Conservation (phyloP, 192 early-diverging fungal genomes). For the Coemansia sp. region DNA sequence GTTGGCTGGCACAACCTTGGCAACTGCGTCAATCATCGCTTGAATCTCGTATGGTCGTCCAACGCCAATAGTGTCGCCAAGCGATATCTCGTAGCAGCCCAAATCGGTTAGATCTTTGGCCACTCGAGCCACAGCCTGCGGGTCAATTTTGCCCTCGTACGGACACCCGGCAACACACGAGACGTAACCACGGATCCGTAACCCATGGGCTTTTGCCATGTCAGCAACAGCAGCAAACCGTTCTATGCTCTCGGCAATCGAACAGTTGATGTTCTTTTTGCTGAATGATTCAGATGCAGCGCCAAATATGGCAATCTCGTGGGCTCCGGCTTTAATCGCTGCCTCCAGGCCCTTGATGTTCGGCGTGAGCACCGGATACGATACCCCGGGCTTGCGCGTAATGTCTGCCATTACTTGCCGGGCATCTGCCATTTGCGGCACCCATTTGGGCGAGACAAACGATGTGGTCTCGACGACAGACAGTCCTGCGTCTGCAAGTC, state of each 20-base stretch:
- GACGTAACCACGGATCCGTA: conserved; percentile 80
- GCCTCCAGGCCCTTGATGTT: conserved; percentile 82
- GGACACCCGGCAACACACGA: conserved; percentile 93
- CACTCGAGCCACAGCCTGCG: conserved; percentile 69
- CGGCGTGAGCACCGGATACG: conserved; percentile 88
- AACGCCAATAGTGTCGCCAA: conserved; percentile 96
- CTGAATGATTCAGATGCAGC: conserved; percentile 85
- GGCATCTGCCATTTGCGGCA: conserved; percentile 94
- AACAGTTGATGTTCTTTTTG: conserved; percentile 89
- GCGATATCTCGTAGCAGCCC: conserved; percentile 96
- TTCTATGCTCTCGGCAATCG: conserved; percentile 78
- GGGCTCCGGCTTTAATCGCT: conserved; percentile 74
- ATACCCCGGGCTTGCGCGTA: conserved; percentile 59
- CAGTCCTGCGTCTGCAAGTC: conserved; percentile 76
- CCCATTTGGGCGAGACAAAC: conserved; percentile 96
- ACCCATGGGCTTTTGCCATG: conserved; percentile 59
- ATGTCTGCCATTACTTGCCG: conserved; percentile 73
- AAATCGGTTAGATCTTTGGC: conserved; percentile 74
- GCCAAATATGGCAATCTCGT: conserved; percentile 91
- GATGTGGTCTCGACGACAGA: conserved; percentile 86
- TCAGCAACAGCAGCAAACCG: conserved; percentile 69
- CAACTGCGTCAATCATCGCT: conserved; percentile 69
- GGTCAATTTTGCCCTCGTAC: conserved; percentile 79
- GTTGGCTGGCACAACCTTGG: conserved; percentile 68
- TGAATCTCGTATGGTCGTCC: conserved; percentile 70